phyloP scores from a whole-genome alignment of 768 basidiomycete genomes.

The Lactarius hatsudake region DNA sequence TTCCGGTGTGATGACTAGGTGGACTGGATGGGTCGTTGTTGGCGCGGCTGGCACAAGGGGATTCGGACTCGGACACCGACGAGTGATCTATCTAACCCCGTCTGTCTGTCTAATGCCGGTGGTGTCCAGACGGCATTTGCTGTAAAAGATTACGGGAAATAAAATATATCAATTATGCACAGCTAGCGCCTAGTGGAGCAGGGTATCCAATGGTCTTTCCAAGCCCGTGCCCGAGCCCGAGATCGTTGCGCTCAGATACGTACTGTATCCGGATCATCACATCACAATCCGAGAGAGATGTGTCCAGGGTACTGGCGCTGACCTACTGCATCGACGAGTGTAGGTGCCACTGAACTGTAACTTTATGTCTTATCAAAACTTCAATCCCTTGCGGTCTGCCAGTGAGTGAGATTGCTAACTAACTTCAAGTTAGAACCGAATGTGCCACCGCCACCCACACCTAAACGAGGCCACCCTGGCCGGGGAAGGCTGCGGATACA shows the following conservation, averaged over 20 bases:
- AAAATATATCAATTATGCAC: too few relatives aligned
- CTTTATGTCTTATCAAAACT: background rate
- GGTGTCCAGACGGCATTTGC: background rate
- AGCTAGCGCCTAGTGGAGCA: background rate
- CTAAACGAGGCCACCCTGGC: background rate
- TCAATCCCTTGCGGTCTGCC: background rate
- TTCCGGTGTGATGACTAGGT: slow-evolving; percentile 4
- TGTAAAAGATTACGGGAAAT: too few relatives aligned
- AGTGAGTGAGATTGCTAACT: background rate
- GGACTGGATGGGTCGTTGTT: slow-evolving; percentile 26
- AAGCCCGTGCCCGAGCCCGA: background rate
- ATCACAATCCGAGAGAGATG: background rate
- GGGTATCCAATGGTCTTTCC: background rate
- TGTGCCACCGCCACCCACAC: background rate
- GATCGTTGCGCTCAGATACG: background rate
- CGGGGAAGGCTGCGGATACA: background rate
- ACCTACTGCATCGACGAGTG: background rate
- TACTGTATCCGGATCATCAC: background rate
- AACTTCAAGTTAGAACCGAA: background rate
- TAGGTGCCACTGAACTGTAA: background rate
- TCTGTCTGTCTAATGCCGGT: background rate
- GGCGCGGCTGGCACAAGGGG: slow-evolving; percentile 22
- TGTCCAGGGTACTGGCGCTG: background rate
- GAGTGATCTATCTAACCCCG: slow-evolving; percentile 3
- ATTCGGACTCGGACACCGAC: slow-evolving; percentile 24